These are phyloP conservation scores for Pachysandra terminalis DNA, from an alignment of 164 flowering plant genomes.

Conservation along the genomic window DNA sequence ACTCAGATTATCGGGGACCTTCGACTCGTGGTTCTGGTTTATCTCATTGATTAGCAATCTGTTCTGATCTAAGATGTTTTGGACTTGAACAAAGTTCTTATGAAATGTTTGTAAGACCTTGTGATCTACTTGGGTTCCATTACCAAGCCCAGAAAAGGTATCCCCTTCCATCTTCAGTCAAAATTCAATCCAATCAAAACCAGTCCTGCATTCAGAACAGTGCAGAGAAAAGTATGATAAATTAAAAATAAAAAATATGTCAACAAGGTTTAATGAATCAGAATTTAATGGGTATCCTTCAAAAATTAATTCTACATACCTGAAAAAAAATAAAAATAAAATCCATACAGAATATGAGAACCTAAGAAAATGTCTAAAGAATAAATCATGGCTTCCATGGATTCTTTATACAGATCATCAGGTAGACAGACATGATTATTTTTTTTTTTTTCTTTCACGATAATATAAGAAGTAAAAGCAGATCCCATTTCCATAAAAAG, in stretches of 20 bases:
- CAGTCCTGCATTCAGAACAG: constrained; percentile 11
- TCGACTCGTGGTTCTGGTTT: constrained; percentile 83
- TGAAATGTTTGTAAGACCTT: constrained; percentile 67
- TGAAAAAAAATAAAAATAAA: constrained; percentile 2
- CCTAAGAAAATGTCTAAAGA: constrained; percentile 27
- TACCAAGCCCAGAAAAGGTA: constrained; percentile 49
- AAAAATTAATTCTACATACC: background rate
- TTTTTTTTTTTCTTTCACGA: background rate
- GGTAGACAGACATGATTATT: constrained; percentile 14
- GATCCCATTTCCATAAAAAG: constrained; percentile 46
- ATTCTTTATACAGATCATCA: constrained; percentile 11
- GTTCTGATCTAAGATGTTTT: constrained; percentile 66
- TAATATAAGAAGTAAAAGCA: constrained; percentile 38
- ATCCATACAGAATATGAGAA: constrained; percentile 20
- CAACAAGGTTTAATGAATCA: background rate
- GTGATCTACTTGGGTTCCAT: constrained; percentile 52
- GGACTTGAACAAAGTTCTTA: constrained; percentile 66
- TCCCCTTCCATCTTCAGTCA: constrained; percentile 56
- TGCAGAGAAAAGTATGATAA: background rate
- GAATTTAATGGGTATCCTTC: background rate
- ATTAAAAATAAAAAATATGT: background rate
- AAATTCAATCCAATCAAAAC: constrained; percentile 14
- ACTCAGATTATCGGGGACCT: constrained; percentile 61
- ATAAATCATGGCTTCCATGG: constrained; percentile 31
- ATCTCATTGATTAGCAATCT: constrained; percentile 79